Percentiles rank a stretch among this genome's conserved stretches.
Conservation (phyloP, 2,329 filamentous ascomycete species). For the Myrmaecium sp. region DNA sequence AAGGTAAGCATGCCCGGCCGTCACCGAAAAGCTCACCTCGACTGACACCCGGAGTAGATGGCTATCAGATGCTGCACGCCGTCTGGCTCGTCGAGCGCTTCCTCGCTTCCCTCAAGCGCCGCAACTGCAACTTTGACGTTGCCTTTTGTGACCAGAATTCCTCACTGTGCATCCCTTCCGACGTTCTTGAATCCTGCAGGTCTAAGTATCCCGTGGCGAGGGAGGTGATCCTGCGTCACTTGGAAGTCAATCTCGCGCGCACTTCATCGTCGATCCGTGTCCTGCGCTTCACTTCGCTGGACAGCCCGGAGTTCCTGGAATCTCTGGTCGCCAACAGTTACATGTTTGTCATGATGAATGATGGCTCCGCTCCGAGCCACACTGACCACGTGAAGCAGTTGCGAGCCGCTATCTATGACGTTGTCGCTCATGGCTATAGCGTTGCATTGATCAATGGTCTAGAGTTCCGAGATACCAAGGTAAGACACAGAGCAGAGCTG, state of each 20-base stretch:
- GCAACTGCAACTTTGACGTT: constrained; percentile 55
- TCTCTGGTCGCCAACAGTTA: constrained; percentile 39
- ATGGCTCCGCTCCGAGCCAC: constrained; percentile 33
- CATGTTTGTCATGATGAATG: constrained; percentile 54
- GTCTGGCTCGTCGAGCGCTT: constrained; percentile 52
- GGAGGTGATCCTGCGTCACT: constrained; percentile 46
- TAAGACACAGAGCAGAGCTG: constrained; percentile 12
- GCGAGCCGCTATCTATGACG: constrained; percentile 28
- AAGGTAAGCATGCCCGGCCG: constrained; percentile 18
- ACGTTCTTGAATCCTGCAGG: constrained; percentile 14
- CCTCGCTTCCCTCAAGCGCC: constrained; percentile 39
- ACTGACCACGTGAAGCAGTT: background rate
- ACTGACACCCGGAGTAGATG: constrained; percentile 18
- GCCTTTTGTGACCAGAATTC: constrained; percentile 47
- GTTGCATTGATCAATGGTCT: constrained; percentile 47
- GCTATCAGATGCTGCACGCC: constrained; percentile 56
- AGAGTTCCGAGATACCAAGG: constrained; percentile 48
- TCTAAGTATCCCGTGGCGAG: constrained; percentile 46
- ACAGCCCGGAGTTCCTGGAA: constrained; percentile 32
- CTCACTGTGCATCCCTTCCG: constrained; percentile 37
- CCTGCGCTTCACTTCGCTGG: constrained; percentile 30
- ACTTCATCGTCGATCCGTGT: constrained; percentile 25
- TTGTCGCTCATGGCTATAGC: constrained; percentile 40
- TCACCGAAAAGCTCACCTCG: background rate
- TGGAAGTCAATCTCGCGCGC: constrained; percentile 28